Evolutionary conservation across 73 alveolate genomes (phyloP).

Genomic region (Paramecium primaurelia): DNA sequence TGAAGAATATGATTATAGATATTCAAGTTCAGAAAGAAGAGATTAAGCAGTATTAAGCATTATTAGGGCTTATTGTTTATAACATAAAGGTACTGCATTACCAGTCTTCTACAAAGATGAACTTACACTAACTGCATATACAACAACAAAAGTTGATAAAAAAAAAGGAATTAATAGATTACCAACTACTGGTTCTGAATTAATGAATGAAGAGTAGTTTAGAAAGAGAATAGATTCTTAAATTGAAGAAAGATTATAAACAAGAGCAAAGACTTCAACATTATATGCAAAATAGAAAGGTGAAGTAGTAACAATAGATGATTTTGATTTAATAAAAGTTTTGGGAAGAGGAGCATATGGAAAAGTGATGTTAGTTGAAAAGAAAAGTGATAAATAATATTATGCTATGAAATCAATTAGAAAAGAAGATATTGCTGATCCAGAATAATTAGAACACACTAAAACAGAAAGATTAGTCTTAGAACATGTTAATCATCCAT

Average conservation of each 20-base stretch:
- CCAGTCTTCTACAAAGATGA: slow-evolving; percentile 63
- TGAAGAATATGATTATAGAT: slow-evolving; percentile 73
- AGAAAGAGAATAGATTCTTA: slow-evolving; percentile 31
- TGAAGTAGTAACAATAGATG: slow-evolving; percentile 66
- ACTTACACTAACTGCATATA: slow-evolving; percentile 68
- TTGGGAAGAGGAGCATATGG: slow-evolving; percentile 86
- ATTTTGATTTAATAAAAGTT: slow-evolving; percentile 74
- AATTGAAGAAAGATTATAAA: slow-evolving; percentile 39
- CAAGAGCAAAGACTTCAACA: slow-evolving; percentile 61
- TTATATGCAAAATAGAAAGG: slow-evolving; percentile 46
- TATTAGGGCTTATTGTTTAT: slow-evolving; percentile 22
- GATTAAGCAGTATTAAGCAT: slow-evolving; percentile 47
- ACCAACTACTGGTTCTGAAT: slow-evolving; percentile 70
- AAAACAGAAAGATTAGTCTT: slow-evolving; percentile 86
- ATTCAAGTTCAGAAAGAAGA: slow-evolving; percentile 61
- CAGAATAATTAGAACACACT: slow-evolving; percentile 88
- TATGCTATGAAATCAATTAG: slow-evolving; percentile 82
- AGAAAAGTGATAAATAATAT: slow-evolving; percentile 62
- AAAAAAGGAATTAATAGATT: slow-evolving; percentile 73
- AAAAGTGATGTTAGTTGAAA: slow-evolving; percentile 78
- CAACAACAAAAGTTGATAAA: slow-evolving; percentile 80
- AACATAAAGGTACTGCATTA: slow-evolving; percentile 4
- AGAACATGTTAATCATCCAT: slow-evolving; percentile 87
- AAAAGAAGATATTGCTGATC: slow-evolving; percentile 85
- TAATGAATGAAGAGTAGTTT: slow-evolving; percentile 69